Percentiles rank a stretch among this genome's conserved stretches.
These are phyloP conservation scores for Aspergillus arachidicola DNA, from an alignment of 2,329 filamentous ascomycete species.

Conservation along the genomic window DNA sequence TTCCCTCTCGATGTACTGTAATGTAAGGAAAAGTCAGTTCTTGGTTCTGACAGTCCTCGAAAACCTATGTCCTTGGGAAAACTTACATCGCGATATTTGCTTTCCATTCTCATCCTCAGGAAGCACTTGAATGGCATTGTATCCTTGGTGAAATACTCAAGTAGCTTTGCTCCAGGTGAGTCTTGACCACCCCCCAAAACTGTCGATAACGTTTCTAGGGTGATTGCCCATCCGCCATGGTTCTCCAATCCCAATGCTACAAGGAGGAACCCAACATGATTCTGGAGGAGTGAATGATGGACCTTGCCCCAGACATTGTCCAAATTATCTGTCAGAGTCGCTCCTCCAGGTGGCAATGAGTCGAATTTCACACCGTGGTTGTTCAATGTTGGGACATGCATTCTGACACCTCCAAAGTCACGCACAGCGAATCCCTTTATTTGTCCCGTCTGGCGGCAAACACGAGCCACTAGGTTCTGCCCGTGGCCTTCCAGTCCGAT, in stretches of 20 bases:
- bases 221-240: conserved; percentile 20
- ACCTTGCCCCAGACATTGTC: conserved; percentile 20
- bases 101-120: conserved; percentile 22
- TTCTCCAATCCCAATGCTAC: conserved; percentile 14
- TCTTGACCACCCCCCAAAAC: conserved; percentile 4
- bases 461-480: conserved; percentile 22
- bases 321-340: conserved; percentile 14
- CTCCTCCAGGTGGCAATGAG: conserved; percentile 6
- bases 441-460: conserved; percentile 16
- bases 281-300: conserved; percentile 23
- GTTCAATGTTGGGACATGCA: conserved; percentile 19
- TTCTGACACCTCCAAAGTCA: conserved; percentile 23
- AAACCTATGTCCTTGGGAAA: background rate
- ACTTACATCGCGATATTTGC: conserved; percentile 23
- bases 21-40: background rate
- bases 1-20: conserved; percentile 4
- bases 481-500: conserved; percentile 50
- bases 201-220: conserved; percentile 7
- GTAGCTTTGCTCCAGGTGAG: conserved; percentile 3
- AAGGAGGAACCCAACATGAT: conserved; percentile 18
- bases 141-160: conserved; percentile 18
- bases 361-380: conserved; percentile 14
- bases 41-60: too few relatives aligned
- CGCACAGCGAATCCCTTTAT: conserved; percentile 25
- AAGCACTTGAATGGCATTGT: conserved; percentile 26